Evolutionary conservation across 192 early-diverging fungal species (phyloP).

Genomic region (Coemansia sp.): DNA sequence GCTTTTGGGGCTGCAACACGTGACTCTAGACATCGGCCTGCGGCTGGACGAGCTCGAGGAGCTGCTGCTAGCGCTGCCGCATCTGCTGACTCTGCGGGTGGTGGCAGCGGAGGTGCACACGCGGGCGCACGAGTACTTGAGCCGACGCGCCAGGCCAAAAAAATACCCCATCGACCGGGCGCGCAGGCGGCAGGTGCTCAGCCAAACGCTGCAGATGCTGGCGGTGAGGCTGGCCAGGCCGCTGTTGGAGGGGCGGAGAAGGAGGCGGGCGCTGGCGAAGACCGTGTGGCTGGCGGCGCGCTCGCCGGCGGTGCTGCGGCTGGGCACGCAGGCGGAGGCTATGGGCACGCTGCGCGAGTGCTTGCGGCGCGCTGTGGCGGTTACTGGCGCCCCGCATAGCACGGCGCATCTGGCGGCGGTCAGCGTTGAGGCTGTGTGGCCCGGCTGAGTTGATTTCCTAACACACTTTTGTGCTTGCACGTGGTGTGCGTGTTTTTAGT

Average conservation of each 20-base stretch:
- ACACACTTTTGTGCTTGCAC: too few species aligned
- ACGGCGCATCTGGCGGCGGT: neutral
- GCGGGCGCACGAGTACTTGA: constrained; percentile 35
- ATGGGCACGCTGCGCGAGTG: constrained; percentile 11
- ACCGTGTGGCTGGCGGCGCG: constrained; percentile 21
- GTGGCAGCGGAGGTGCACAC: constrained; percentile 17
- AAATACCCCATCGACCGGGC: constrained; percentile 9
- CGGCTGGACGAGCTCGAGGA: constrained; percentile 24
- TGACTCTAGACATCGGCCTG: constrained; percentile 22
- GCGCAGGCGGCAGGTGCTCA: constrained; percentile 2
- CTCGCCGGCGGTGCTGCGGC: constrained; percentile 18
- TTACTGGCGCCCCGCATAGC: neutral
- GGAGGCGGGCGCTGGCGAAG: constrained; percentile 20
- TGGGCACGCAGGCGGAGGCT: constrained; percentile 14
- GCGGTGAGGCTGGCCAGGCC: constrained; percentile 9
- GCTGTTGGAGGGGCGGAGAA: constrained; percentile 1
- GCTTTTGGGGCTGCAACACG: constrained; percentile 2
- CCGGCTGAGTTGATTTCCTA: too few species aligned
- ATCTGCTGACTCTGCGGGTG: constrained; percentile 14
- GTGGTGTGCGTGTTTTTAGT: too few species aligned
- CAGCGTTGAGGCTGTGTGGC: neutral
- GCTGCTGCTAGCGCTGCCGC: constrained; percentile 13
- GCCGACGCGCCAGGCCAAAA: constrained; percentile 17
- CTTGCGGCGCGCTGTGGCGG: neutral
- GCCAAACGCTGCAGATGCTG: constrained; percentile 12